Evolutionary conservation across 768 basidiomycete genomes (phyloP), one percentile per base, ranked within the genome.

Genomic region (Royoungia palumana): DNA sequence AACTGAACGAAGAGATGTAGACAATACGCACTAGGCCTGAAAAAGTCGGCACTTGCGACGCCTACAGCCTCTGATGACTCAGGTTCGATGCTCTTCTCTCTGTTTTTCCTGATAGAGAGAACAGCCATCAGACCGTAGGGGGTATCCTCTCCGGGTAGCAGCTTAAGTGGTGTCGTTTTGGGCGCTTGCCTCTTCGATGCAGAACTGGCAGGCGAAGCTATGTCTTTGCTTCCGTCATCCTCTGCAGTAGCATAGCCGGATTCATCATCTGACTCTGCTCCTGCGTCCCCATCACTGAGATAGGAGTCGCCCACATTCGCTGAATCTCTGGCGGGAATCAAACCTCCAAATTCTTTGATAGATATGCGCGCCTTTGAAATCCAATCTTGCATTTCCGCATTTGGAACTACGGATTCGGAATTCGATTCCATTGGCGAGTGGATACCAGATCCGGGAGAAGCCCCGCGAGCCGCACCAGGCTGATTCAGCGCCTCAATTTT

Each of bases 71-170:
- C 72, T 14, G 77, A 74, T 12, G 73, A 75, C 36, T 72, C 66
- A 6, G 66, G 63, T 35, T 75, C 77, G 25, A 70, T 73, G n/a
- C 67, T 70, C 65, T 50, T 74, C 63, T 47, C 69, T 67, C 57
- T 75, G 59, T 6, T 63, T 58, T 70, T 74, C 62, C 73, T 77
- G 55, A 87, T 65, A 42, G 75, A 73, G 53, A 89, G 67, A 7
- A 75, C 72, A n/a, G 83, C 85, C 67, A 91, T 84, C 50, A 91
- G 63, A n/a, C 89, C 88, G 60, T 83, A 84, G 8, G 88, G 87
- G 20, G 78, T 73, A 0, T 82, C 83, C 48, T 75, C 79, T 35
- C 69, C 76, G 2, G 86, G 85, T 16, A 88, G 65, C 47, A 77
- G 76, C 28, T 78, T 79, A 17, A 78, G 76, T 11, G 42, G 27